Evolutionary conservation across 495 filamentous ascomycete species (phyloP), one percentile per base, ranked within the genome.

Genomic region (Xylaria longipes): DNA sequence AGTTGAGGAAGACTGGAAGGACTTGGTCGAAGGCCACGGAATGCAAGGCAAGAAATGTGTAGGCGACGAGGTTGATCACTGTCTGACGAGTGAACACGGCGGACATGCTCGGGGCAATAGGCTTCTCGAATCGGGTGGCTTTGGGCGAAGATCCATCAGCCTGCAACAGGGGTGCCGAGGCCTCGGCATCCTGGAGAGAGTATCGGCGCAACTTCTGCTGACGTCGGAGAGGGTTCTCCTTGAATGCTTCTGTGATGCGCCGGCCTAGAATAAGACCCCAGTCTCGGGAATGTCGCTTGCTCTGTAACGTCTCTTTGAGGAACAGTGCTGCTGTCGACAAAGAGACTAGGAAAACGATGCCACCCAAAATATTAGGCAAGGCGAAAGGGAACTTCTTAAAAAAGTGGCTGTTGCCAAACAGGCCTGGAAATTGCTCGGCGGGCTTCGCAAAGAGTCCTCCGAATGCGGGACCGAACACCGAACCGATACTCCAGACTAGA

Each of bases 401-500:
- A 72, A 94, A 92, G 54, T 80, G 84, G 31, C 84, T 89, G 27
- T 87, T 77, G 9, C 90, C 90, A 78, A 95, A 96, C 20, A 92
- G 65, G 15, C 80, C 81, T 4, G 93, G 92, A 65, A 83, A 84
- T 74, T 93, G 87, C 54, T 92, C 89, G 1, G 90, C 88, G 3
- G 95, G 95, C 65, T 92, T 89, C 9, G 94, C 92, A 66, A 98
- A 89, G 48, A 91, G 89, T 3, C 95, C 95, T 31, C 95, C 95
- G 75, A 98, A 91, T 2, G 90, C 89, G 3, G 95, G 95, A 0
- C 95, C 95, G 77, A 98, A 90, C n/a, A 97, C 92, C 52, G 88
- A 91, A 1, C 94, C 94, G 62, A 94, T 86, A 12, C 89, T 91
- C 91, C 93, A 94, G 39, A 89, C 89, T 12, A 97, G 79, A 22